Evolutionary conservation across 2,329 filamentous ascomycete species (phyloP).

Genomic region (Ophiostoma triangulosporum): DNA sequence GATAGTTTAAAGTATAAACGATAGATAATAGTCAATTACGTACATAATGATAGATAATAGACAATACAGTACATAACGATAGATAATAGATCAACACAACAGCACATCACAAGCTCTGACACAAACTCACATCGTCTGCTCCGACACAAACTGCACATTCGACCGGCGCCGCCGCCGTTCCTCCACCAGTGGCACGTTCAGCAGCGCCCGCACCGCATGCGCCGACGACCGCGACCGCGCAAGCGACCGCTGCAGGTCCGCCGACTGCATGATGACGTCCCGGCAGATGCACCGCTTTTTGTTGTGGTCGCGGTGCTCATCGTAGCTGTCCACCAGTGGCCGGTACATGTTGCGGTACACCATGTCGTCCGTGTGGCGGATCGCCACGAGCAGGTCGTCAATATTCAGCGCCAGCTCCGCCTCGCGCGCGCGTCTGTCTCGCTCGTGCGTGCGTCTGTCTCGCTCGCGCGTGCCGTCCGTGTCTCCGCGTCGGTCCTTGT

Average conservation of each 20-base stretch:
- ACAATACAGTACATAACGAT: background rate
- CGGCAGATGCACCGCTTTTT: background rate
- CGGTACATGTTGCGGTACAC: conserved; percentile 5
- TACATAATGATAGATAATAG: background rate
- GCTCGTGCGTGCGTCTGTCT: background rate
- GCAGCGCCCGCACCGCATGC: background rate
- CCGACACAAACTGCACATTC: background rate
- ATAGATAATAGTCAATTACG: background rate
- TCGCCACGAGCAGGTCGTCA: conserved; percentile 7
- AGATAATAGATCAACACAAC: background rate
- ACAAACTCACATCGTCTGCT: background rate
- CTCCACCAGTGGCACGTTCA: background rate
- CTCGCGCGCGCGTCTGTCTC: background rate
- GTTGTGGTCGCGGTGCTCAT: background rate
- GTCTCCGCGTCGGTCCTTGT: background rate
- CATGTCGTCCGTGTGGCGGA: conserved; percentile 6
- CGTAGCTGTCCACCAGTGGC: background rate
- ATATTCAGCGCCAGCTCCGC: background rate
- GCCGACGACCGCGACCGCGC: conserved; percentile 1
- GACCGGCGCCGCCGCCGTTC: background rate
- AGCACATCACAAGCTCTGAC: no score
- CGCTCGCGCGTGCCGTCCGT: background rate
- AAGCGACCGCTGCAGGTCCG: conserved; percentile 1
- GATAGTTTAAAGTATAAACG: background rate
- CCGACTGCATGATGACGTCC: background rate